Evolutionary conservation across 371 early-diverging fungal genomes (phyloP).

Genomic region (Sporodiniella umbellata): DNA sequence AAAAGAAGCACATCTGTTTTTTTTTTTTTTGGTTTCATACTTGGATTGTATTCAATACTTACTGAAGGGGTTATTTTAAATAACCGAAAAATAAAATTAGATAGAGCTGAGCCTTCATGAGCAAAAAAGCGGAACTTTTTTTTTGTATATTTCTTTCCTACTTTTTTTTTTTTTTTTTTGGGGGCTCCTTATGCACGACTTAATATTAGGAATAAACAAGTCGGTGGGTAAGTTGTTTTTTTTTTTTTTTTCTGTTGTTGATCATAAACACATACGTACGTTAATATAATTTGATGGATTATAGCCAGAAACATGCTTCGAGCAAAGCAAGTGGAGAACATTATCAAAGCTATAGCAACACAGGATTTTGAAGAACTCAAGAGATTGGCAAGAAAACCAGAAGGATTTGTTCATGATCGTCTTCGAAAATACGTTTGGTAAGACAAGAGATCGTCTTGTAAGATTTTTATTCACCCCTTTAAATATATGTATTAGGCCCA

Average conservation of each 20-base stretch:
- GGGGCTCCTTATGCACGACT: background rate
- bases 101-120: no score
- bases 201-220: background rate
- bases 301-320: slow-evolving; percentile 31
- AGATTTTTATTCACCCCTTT: no score
- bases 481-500: slow-evolving; percentile 29
- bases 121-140: no score
- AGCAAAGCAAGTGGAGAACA: slow-evolving; percentile 26
- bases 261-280: background rate
- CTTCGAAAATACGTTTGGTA: slow-evolving; percentile 44
- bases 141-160: no score
- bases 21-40: no score
- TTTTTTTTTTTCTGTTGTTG: background rate
- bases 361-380: slow-evolving; percentile 29
- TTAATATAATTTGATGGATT: background rate
- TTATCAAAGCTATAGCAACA: slow-evolving; percentile 27
- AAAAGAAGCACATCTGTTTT: no score
- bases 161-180: no score
- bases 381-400: slow-evolving; percentile 28
- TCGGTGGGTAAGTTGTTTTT: background rate
- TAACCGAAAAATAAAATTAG: no score
- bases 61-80: no score
- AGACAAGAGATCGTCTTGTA: no score
- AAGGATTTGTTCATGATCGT: slow-evolving; percentile 37
- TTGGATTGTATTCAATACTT: no score